Percentiles rank a stretch among this genome's conserved stretches.
Evolutionary conservation across 495 filamentous ascomycete species (phyloP).

Genomic region (Penicillium angulare): DNA sequence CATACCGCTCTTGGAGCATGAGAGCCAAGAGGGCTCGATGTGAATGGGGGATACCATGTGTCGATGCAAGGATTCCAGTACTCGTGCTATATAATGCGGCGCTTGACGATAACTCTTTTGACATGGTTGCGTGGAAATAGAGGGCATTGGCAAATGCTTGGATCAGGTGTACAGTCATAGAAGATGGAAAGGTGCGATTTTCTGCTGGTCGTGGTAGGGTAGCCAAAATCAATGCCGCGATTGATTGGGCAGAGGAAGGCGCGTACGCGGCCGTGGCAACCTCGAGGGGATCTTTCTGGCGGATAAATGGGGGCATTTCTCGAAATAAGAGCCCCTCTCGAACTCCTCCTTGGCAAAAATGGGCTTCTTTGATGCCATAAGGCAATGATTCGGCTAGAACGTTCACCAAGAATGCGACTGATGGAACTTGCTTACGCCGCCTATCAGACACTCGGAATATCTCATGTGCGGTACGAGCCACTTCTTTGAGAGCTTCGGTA

Average conservation of each 20-base stretch:
- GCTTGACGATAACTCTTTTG: constrained; percentile 55
- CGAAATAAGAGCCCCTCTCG: constrained; percentile 75
- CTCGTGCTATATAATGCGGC: constrained; percentile 72
- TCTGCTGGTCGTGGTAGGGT: constrained; percentile 38
- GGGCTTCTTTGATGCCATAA: constrained; percentile 61
- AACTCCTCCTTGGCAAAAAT: constrained; percentile 84
- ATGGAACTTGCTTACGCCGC: constrained; percentile 76
- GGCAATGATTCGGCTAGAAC: constrained; percentile 68
- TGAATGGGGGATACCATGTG: constrained; percentile 71
- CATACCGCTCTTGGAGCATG: constrained; percentile 75
- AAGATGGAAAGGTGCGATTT: constrained; percentile 25
- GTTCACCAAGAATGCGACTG: constrained; percentile 75
- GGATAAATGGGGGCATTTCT: constrained; percentile 57
- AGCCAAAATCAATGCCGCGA: constrained; percentile 43
- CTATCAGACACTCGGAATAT: constrained; percentile 85
- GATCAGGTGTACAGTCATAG: constrained; percentile 46
- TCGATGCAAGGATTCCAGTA: constrained; percentile 59
- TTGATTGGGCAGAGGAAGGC: constrained; percentile 33
- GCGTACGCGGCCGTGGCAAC: constrained; percentile 56
- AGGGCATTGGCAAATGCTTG: constrained; percentile 51
- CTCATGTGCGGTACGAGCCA: constrained; percentile 39
- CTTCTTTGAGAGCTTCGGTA: constrained; percentile 55
- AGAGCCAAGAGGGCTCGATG: constrained; percentile 70
- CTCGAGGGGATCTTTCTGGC: constrained; percentile 63
- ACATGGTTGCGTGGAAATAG: constrained; percentile 49